Conservation (phyloP, 495 filamentous ascomycete species). For the Elasticomyces elasticus region DNA sequence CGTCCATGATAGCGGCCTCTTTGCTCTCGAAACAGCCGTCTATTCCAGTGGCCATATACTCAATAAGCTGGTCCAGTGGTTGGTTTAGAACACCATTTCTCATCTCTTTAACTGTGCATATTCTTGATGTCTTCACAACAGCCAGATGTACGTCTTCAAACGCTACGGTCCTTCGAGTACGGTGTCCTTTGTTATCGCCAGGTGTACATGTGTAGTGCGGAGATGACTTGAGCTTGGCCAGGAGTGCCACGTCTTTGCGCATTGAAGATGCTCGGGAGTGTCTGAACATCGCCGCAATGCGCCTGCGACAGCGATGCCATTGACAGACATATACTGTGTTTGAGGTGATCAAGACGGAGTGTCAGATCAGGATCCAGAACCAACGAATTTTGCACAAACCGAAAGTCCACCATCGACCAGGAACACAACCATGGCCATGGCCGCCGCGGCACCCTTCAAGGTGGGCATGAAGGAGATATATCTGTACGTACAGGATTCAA, state of each 20-base stretch:
- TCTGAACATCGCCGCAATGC: neutral
- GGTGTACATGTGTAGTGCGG: neutral
- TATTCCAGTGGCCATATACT: neutral
- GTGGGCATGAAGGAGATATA: conserved; percentile 32
- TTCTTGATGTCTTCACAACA: neutral
- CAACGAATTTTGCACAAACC: neutral
- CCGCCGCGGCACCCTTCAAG: conserved; percentile 11
- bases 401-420: too few species aligned
- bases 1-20: conserved; percentile 2
- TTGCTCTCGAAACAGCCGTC: conserved; percentile 8
- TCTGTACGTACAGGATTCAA: conserved; percentile 24
- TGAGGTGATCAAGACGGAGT: too few species aligned
- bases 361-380: too few species aligned
- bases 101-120: neutral
- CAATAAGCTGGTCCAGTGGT: neutral
- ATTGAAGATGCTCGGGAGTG: too few species aligned
- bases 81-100: neutral
- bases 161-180: too few species aligned
- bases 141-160: neutral
- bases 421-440: neutral
- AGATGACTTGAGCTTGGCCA: neutral
- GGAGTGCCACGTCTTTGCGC: too few species aligned
- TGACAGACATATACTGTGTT: neutral
- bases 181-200: neutral
- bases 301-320: neutral